Evolutionary conservation across 225 moss, liverwort and hornwort genomes (phyloP).

Genomic region (Antitrichia curtipendula): DNA sequence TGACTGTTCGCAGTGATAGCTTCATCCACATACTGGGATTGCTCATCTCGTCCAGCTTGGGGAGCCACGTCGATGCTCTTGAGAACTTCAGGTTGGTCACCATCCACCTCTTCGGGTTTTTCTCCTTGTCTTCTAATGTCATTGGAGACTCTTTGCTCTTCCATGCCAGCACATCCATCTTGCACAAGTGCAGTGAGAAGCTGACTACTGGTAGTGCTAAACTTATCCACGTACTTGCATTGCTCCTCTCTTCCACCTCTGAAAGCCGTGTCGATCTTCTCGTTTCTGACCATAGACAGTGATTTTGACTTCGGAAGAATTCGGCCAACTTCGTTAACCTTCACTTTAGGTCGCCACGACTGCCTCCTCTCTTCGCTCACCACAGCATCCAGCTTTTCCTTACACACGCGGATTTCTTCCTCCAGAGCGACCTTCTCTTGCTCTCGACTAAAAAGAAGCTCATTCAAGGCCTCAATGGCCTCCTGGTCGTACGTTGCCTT

Average conservation of each 20-base stretch:
- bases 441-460: slow-evolving; percentile 26
- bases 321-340: not conserved
- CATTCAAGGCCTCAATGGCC: slow-evolving; percentile 35
- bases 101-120: not conserved
- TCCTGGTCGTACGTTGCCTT: slow-evolving; percentile 42
- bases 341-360: not conserved
- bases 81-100: not conserved
- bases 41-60: not conserved
- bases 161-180: not conserved
- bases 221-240: slow-evolving; percentile 1
- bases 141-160: not conserved
- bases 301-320: not conserved
- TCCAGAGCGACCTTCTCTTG: slow-evolving; percentile 37
- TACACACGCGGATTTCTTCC: slow-evolving; percentile 28
- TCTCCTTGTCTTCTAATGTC: not conserved
- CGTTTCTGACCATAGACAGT: not conserved
- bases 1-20: not conserved
- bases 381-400: slow-evolving; percentile 10
- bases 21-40: not conserved
- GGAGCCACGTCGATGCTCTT: not conserved
- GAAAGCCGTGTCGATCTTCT: not conserved
- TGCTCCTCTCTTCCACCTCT: not conserved
- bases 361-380: slow-evolving; percentile 10
- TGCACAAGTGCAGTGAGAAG: slow-evolving; percentile 5
- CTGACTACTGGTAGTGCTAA: slow-evolving; percentile 11